Evolutionary conservation across 2,329 filamentous ascomycete genomes (phyloP).

Genomic region (Xylariaceae sp.): DNA sequence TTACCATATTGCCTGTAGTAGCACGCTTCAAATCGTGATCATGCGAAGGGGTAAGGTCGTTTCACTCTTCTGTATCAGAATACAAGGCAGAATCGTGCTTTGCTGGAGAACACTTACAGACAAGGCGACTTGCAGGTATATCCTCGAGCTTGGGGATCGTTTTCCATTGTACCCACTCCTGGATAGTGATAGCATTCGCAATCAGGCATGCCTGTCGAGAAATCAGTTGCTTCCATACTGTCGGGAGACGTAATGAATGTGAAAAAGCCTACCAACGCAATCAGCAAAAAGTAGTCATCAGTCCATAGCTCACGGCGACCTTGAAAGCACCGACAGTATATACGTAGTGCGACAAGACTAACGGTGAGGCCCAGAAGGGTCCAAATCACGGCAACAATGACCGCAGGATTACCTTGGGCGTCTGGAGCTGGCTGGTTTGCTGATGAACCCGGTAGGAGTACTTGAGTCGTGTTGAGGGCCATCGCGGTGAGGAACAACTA

Average conservation of each 20-base stretch:
- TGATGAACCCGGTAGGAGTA: too few species aligned
- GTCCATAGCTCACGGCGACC: background rate
- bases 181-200: constrained; percentile 10
- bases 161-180: constrained; percentile 13
- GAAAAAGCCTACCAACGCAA: background rate
- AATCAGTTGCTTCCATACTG: background rate
- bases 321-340: background rate
- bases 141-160: constrained; percentile 11
- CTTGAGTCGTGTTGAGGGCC: too few species aligned
- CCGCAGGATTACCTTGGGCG: too few species aligned
- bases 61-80: too few species aligned
- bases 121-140: background rate
- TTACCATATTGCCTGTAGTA: too few species aligned
- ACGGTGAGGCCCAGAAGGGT: background rate
- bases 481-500: too few species aligned
- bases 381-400: background rate
- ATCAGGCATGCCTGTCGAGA: constrained; percentile 10
- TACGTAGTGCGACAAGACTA: background rate
- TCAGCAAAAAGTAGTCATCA: background rate
- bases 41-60: too few species aligned
- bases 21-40: too few species aligned
- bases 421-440: too few species aligned
- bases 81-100: background rate
- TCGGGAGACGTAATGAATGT: background rate
- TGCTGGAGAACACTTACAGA: constrained; percentile 8